Evolutionary conservation across 257 asterid genomes (phyloP).

Genomic region (Fraxinus excelsior): DNA sequence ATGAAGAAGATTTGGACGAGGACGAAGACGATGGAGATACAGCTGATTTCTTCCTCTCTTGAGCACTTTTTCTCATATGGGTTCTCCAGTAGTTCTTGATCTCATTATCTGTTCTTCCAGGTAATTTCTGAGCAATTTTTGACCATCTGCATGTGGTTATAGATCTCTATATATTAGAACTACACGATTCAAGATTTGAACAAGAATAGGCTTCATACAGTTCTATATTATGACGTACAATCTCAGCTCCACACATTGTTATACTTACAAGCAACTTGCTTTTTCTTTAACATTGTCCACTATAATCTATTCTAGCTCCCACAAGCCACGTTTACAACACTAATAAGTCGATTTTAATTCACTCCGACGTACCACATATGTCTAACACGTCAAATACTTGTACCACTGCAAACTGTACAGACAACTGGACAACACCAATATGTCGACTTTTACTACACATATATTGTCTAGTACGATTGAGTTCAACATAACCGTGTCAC

Average conservation of each 20-base stretch:
- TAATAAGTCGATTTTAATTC: not conserved
- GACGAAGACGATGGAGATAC: conserved; percentile 35
- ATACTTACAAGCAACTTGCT: no score
- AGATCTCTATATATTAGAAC: not conserved
- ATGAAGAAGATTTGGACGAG: conserved; percentile 33
- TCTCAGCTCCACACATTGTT: no score
- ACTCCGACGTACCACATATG: no score
- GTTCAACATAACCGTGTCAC: no score
- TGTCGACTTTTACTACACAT: no score
- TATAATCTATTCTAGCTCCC: no score
- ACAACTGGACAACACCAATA: no score
- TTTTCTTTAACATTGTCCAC: no score
- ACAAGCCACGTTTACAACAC: not conserved
- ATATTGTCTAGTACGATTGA: no score
- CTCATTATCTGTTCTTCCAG: conserved; percentile 95
- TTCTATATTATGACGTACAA: no score
- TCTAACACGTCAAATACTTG: no score
- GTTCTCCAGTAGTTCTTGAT: conserved; percentile 95
- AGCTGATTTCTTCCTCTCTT: conserved; percentile 54
- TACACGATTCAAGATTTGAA: not conserved
- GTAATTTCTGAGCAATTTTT: conserved; percentile 78
- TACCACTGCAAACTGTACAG: no score
- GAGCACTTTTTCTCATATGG: conserved; percentile 83
- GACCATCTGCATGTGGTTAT: conserved; percentile 65
- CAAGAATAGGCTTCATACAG: not conserved